Evolutionary conservation across 148 eudicot genomes (phyloP), one percentile per base, ranked within the genome.

Genomic region (Nepenthes gracilis): DNA sequence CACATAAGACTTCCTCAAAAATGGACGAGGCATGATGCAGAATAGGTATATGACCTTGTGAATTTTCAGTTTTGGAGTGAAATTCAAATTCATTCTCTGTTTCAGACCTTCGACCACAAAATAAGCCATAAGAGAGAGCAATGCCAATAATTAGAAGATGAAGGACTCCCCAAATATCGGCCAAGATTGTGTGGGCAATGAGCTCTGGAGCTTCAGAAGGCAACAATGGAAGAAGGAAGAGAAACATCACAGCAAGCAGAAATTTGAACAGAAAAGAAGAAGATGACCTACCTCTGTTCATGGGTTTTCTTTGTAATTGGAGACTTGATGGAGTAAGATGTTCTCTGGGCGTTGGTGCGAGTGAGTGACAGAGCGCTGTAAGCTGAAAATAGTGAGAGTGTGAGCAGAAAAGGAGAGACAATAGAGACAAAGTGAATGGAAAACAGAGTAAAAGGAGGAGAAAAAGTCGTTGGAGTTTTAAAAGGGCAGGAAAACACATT

Each of bases 51-150:
- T 69, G 69, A 12, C 75, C 45, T 8, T 40, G 45, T 40, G 8
- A 8, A 40, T 40, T 37, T 12, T 62, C 54, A 53, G 68, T 60
- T 45, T 47, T 33, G 15, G 60, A 33, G 40, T 68, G 49, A 55
- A 2, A 50, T 38, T 57, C 66, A 55, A 2, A 50, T 38, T 57
- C 66, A 60, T 36, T 43, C 48, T 47, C 72, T 1, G 51, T 36
- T 54, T 67, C 50, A 2, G 61, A 35, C 37, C 47, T 64, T 64
- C 51, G 74, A 66, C 85, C 62, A 48, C 81, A 62, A 65, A 90
- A 86, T 53, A 90, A 66, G 47, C 95, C 97, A 47, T 90, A 90
- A 48, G 83, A 84, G 14, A 87, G 71, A 12, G 72, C 79, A 74
- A 86, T 71, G 63, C 95, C 95, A 53, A 90, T 76, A 63, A 84